Conservation (phyloP, 306 rosid genomes). For the Glycine tomentella region DNA sequence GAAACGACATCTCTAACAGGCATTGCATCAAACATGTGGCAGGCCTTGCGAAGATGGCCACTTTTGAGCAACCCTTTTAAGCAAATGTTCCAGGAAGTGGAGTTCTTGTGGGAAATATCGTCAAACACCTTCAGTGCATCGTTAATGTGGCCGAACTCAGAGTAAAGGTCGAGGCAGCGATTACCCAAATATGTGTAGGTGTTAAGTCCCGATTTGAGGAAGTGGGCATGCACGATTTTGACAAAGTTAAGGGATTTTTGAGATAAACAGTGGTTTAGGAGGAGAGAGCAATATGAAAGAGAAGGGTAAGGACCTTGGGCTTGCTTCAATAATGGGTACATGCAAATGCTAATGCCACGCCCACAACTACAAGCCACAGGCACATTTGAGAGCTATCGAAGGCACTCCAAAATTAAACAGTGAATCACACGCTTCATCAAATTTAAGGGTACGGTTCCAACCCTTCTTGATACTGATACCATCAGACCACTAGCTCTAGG, state of each 20-base stretch:
- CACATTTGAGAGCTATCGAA: slow-evolving; percentile 15
- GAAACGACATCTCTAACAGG: slow-evolving; percentile 75
- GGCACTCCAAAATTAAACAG: slow-evolving; percentile 5
- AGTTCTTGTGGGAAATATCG: slow-evolving; percentile 66
- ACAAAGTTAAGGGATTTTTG: slow-evolving; percentile 50
- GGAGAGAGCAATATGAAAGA: slow-evolving; percentile 60
- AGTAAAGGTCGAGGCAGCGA: slow-evolving; percentile 66
- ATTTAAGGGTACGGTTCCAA: not conserved
- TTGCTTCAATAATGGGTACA: slow-evolving; percentile 68
- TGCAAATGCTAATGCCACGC: slow-evolving; percentile 50
- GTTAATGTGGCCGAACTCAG: slow-evolving; percentile 52
- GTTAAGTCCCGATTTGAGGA: slow-evolving; percentile 73
- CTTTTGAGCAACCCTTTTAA: slow-evolving; percentile 62
- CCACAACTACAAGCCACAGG: no score
- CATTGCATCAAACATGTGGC: slow-evolving; percentile 70
- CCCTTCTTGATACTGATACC: no score
- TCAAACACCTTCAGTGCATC: slow-evolving; percentile 68
- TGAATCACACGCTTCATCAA: not conserved
- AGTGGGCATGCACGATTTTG: slow-evolving; percentile 65
- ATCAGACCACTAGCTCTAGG: no score
- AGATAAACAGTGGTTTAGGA: slow-evolving; percentile 57
- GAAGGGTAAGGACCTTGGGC: slow-evolving; percentile 49
- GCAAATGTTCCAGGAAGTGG: slow-evolving; percentile 71
- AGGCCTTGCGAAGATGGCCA: slow-evolving; percentile 57
- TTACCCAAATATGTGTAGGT: slow-evolving; percentile 76